A percentile compares a stretch with the other conserved stretches of the same genome.
Conservation (phyloP, 345 rosid species). For the Camelina neglecta region DNA sequence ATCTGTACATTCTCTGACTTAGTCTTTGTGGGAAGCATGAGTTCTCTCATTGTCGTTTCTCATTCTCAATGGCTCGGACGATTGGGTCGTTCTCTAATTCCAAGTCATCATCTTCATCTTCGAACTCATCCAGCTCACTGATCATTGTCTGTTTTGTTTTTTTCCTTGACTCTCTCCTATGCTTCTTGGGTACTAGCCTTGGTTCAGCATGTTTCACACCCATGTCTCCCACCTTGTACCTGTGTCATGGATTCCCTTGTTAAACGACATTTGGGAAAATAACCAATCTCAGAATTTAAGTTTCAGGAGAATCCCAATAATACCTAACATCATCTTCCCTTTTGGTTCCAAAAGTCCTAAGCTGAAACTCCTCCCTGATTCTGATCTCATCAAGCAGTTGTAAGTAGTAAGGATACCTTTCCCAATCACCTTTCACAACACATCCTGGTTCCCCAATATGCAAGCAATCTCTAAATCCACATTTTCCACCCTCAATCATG, state of each 20-base stretch:
- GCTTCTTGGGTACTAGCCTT: conserved; percentile 76
- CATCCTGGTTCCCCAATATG: conserved; percentile 93
- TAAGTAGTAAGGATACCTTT: conserved; percentile 77
- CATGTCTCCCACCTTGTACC: conserved; percentile 80
- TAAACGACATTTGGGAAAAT: background rate
- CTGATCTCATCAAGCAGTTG: conserved; percentile 89
- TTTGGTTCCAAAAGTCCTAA: conserved; percentile 90
- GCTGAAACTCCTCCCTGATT: conserved; percentile 85
- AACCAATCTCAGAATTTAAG: background rate
- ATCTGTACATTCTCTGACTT: background rate
- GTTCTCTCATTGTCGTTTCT: conserved; percentile 32
- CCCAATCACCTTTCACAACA: conserved; percentile 77
- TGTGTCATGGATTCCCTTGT: conserved; percentile 34
- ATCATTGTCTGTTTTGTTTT: conserved; percentile 70
- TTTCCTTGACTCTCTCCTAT: conserved; percentile 81
- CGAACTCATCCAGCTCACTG: conserved; percentile 61
- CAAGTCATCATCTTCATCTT: conserved; percentile 53
- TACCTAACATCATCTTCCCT: conserved; percentile 87
- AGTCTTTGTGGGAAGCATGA: background rate
- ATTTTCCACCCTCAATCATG: conserved; percentile 57
- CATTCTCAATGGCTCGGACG: conserved; percentile 57
- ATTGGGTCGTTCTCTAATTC: conserved; percentile 71
- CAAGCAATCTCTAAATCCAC: conserved; percentile 82
- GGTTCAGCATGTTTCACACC: conserved; percentile 90
- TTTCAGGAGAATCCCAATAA: background rate